Percentiles rank a stretch among this genome's conserved stretches.
Conservation (phyloP, 1,284 basidiomycete species). For the Cryptococcus maquisensis region DNA sequence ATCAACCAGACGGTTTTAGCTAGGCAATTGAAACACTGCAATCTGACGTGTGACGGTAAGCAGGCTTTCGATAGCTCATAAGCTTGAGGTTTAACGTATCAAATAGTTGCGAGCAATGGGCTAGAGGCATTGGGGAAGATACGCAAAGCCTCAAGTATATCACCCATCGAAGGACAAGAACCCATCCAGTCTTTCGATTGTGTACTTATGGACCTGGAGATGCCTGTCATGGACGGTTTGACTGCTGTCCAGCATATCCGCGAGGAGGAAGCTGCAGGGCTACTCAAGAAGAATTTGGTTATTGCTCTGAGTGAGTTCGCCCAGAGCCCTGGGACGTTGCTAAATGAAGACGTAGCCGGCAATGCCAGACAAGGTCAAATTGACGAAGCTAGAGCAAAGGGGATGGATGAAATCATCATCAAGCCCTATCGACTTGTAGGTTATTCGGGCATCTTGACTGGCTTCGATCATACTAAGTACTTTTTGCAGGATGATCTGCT, state of each 20-base stretch:
- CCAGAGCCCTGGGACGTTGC: neutral
- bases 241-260: conserved; percentile 38
- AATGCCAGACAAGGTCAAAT: conserved; percentile 40
- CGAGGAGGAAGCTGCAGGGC: conserved; percentile 32
- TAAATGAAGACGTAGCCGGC: conserved; percentile 18
- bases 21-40: conserved; percentile 31
- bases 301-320: conserved; percentile 41
- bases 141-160: conserved; percentile 20
- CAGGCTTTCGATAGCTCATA: neutral
- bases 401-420: conserved; percentile 38
- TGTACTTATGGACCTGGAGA: conserved; percentile 47
- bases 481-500: conserved; percentile 25
- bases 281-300: conserved; percentile 25
- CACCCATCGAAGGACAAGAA: conserved; percentile 3
- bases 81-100: neutral
- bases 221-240: conserved; percentile 49
- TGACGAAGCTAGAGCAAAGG: conserved; percentile 27
- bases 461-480: neutral
- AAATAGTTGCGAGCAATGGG: conserved; percentile 45
- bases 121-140: conserved; percentile 48
- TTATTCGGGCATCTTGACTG: neutral
- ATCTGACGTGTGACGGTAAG: conserved; percentile 30
- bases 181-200: conserved; percentile 35
- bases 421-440: conserved; percentile 37
- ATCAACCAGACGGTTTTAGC: conserved; percentile 47